Base-by-base conservation (phyloP, 768 basidiomycete species). In the Grammothele lineata region DNA sequence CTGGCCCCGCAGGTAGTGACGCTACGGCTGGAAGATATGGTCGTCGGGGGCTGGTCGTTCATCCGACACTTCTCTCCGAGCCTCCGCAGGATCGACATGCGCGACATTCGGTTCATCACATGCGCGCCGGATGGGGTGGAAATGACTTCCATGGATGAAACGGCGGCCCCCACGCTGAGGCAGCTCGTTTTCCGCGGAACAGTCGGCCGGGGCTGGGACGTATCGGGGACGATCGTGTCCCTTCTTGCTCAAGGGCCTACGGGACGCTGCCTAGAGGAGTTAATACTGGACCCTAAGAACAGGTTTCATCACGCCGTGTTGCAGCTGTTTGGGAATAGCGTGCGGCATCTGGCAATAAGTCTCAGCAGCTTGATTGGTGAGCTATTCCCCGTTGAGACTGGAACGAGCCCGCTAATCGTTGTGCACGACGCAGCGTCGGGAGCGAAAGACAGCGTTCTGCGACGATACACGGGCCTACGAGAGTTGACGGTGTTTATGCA, bases 401-500 rank as follows among this genome's bases (percentile, higher is more conserved):
- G 17, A 26, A 15, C 25, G 19, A 15, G 11, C 24, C 9, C 24
- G 11, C 15, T 26, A 7, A 3, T 9, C 17, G 21, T 24, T 14
- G 6, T 4, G 4, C 22, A 15, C 27, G 15, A 4, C 27, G 30
- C 15, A 32, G 9, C 9, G 30, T 8, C 30, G 12, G 4, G 27
- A 21, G n/a, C 30, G n/a, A n/a, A 50, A 10, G 17, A 19, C 10
- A 43, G 43, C 4, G 32, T 26, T 15, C 18, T 50, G 15, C 24
- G 23, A 6, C 14, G 32, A 1, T 50, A 44, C 43, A 45, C 48
- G 14, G 9, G n/a, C 23, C 18, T 50, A 33, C 48, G 38, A 32
- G 36, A 18, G 4, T 18, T 50, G 37, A 37, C 43, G 33, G 23
- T 50, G 25, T 35, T 41, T 12, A 18, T 50, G 48, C 33, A 40